Evolutionary conservation across 129 eudicot genomes (phyloP).

Genomic region (Chrysanthemum makinoi): DNA sequence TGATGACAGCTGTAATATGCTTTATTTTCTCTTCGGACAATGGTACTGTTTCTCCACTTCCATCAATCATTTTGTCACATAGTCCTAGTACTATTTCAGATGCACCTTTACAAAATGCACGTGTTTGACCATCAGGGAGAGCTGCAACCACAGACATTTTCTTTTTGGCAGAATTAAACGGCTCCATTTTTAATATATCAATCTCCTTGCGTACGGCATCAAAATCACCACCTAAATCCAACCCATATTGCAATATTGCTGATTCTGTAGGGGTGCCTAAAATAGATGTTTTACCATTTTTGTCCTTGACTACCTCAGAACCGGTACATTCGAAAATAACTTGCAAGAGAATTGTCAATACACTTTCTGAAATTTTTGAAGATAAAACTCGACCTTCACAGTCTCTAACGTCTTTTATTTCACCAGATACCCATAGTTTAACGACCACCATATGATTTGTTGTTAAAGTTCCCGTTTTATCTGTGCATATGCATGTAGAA

Average conservation of each 20-base stretch:
- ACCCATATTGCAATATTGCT: conserved; percentile 74
- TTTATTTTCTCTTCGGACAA: conserved; percentile 50
- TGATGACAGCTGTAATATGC: conserved; percentile 37
- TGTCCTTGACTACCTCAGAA: conserved; percentile 70
- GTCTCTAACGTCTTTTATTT: conserved; percentile 37
- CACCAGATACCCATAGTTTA: conserved; percentile 69
- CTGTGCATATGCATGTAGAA: conserved; percentile 73
- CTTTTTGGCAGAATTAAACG: conserved; percentile 81
- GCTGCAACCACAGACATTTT: conserved; percentile 82
- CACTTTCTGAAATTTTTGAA: conserved; percentile 38
- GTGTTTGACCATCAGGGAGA: conserved; percentile 52
- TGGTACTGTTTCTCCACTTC: conserved; percentile 42
- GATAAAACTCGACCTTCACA: conserved; percentile 25
- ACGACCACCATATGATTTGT: conserved; percentile 85
- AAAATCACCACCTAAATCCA: conserved; percentile 61
- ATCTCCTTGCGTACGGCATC: conserved; percentile 41
- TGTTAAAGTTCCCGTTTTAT: conserved; percentile 86
- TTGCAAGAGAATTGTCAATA: conserved; percentile 53
- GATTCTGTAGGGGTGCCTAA: conserved; percentile 89
- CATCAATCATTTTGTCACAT: conserved; percentile 54
- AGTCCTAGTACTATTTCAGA: conserved; percentile 66
- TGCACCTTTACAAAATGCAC: conserved; percentile 91
- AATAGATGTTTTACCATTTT: conserved; percentile 52
- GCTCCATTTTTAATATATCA: conserved; percentile 54
- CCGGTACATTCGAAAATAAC: conserved; percentile 65